Evolutionary conservation across 768 basidiomycete species (phyloP).

Genomic region (Lactifluus echinatus): DNA sequence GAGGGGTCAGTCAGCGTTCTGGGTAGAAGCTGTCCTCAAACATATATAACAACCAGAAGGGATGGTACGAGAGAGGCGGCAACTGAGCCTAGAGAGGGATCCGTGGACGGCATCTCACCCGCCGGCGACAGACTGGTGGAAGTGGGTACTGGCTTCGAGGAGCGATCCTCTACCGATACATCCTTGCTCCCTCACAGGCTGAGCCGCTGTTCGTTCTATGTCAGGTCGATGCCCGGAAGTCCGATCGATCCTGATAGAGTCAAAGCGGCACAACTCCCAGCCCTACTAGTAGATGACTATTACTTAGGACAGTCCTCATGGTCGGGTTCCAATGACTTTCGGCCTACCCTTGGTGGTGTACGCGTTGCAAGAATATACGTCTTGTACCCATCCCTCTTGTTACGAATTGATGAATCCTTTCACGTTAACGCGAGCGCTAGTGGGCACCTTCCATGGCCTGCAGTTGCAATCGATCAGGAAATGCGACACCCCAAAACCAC

Average conservation of each 20-base stretch:
- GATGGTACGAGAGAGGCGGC: too few species aligned
- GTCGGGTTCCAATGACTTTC: slow-evolving; percentile 19
- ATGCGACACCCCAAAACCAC: too few species aligned
- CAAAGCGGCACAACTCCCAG: background rate
- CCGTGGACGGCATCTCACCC: slow-evolving; percentile 16
- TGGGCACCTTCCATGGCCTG: slow-evolving; percentile 24
- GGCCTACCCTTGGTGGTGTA: slow-evolving; percentile 6
- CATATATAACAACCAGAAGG: too few species aligned
- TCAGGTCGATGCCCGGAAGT: slow-evolving; percentile 13
- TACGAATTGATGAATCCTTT: too few species aligned
- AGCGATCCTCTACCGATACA: too few species aligned
- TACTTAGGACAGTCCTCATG: slow-evolving; percentile 29
- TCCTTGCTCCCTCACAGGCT: too few species aligned
- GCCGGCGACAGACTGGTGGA: slow-evolving; percentile 13
- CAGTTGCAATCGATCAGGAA: too few species aligned
- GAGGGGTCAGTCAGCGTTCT: too few species aligned
- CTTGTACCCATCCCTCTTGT: background rate
- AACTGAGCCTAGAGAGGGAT: slow-evolving; percentile 1
- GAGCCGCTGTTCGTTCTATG: slow-evolving; percentile 8
- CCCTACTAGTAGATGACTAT: too few species aligned
- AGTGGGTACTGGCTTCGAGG: slow-evolving; percentile 17
- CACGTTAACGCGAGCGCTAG: too few species aligned
- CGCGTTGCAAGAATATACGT: slow-evolving; percentile 23
- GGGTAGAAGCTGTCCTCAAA: too few species aligned
- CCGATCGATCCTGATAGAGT: slow-evolving; percentile 15